phyloP scores from a whole-genome alignment of 2,329 filamentous ascomycete genomes.

The Pseudocercospora eumusae region DNA sequence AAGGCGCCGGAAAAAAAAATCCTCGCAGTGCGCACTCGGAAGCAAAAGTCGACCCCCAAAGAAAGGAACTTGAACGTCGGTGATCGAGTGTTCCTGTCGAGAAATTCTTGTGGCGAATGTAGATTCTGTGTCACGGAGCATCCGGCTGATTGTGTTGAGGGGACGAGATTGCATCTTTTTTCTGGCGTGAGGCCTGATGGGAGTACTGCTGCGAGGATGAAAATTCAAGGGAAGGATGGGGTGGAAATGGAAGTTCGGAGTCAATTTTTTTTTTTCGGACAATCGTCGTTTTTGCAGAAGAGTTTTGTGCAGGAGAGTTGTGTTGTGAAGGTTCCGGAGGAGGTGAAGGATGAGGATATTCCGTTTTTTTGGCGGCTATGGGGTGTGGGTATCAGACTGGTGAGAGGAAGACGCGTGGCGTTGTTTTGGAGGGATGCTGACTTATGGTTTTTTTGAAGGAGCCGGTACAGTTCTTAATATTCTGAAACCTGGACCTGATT shows the following conservation, averaged over 20 bases:
- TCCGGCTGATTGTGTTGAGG: slow-evolving; percentile 24
- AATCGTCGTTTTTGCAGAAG: slow-evolving; percentile 20
- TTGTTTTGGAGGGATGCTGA: neutral
- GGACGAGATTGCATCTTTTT: slow-evolving; percentile 19
- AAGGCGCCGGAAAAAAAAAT: slow-evolving; percentile 25
- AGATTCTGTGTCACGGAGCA: slow-evolving; percentile 23
- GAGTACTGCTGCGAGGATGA: slow-evolving; percentile 17
- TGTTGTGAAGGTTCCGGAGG: slow-evolving; percentile 22
- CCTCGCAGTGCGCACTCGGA: slow-evolving; percentile 21
- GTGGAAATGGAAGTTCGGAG: slow-evolving; percentile 23
- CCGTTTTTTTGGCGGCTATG: slow-evolving; percentile 24
- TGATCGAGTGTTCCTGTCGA: slow-evolving; percentile 22
- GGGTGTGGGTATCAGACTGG: slow-evolving; percentile 30
- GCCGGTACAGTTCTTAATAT: slow-evolving; percentile 27
- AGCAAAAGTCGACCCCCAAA: slow-evolving; percentile 19
- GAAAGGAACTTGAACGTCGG: slow-evolving; percentile 20
- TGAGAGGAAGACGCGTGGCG: slow-evolving; percentile 7
- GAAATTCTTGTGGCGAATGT: slow-evolving; percentile 25
- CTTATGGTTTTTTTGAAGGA: slow-evolving; percentile 10
- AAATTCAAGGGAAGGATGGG: slow-evolving; percentile 9
- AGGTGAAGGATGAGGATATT: slow-evolving; percentile 16
- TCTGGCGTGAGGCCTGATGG: slow-evolving; percentile 22
- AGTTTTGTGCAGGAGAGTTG: slow-evolving; percentile 26
- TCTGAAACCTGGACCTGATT: slow-evolving; percentile 22
- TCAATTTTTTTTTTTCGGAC: slow-evolving; percentile 30